phyloP scores from a whole-genome alignment of 805 yeast species.

The Sugiyamaella qingdaonensis region DNA sequence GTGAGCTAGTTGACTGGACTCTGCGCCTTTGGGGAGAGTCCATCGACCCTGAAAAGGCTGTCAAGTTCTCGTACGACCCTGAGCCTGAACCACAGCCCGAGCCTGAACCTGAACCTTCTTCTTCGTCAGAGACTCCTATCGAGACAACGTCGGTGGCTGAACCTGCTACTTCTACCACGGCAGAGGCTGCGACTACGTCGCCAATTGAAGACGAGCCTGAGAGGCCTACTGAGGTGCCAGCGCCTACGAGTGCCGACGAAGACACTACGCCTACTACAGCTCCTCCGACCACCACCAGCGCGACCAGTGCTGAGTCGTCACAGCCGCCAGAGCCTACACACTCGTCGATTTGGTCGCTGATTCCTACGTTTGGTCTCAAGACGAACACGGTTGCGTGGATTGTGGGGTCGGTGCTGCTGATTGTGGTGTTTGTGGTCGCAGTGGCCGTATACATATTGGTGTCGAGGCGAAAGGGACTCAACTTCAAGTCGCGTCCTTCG shows the following conservation, averaged over 20 bases:
- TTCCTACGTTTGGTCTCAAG: constrained; percentile 32
- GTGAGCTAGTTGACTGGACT: constrained; percentile 60
- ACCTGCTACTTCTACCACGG: not conserved
- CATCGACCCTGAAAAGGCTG: constrained; percentile 58
- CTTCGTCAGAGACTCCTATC: constrained; percentile 17
- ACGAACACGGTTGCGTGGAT: constrained; percentile 29
- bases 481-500: constrained; percentile 12
- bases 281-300: not conserved
- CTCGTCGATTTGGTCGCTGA: constrained; percentile 18
- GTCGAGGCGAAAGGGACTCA: constrained; percentile 32
- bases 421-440: constrained; percentile 39
- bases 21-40: constrained; percentile 79
- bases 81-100: constrained; percentile 24
- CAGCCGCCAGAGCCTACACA: constrained; percentile 4
- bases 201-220: not conserved
- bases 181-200: not conserved
- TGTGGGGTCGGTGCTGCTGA: constrained; percentile 41
- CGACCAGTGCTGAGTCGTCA: constrained; percentile 9
- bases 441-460: constrained; percentile 38
- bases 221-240: not conserved
- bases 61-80: constrained; percentile 44
- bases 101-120: constrained; percentile 14
- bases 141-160: constrained; percentile 8
- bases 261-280: constrained; percentile 8
- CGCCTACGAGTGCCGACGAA: not conserved